Percentiles rank a stretch among this genome's conserved stretches.
phyloP scores from a whole-genome alignment of 129 eudicot species.

The Kitagawia praeruptora region DNA sequence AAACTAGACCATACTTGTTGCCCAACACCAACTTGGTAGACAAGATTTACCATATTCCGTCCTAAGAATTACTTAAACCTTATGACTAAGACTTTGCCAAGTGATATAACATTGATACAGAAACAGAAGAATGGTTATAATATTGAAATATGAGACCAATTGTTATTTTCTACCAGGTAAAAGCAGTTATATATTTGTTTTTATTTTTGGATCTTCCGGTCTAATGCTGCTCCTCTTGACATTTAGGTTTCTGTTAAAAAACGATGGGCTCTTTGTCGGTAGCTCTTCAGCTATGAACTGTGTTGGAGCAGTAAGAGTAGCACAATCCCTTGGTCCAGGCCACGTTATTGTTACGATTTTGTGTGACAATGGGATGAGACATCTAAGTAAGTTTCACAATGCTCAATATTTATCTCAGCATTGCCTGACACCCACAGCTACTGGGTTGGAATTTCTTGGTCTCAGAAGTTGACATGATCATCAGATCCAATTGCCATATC shows the following conservation, averaged over 20 bases:
- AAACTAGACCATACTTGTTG: neutral
- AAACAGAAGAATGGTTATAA: neutral
- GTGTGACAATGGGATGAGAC: conserved; percentile 93
- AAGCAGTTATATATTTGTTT: no score
- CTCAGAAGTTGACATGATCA: neutral
- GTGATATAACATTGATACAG: neutral
- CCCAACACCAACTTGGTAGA: neutral
- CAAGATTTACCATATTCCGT: neutral
- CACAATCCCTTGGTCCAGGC: conserved; percentile 74
- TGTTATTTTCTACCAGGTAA: conserved; percentile 8
- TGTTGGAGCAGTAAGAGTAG: conserved; percentile 86
- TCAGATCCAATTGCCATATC: neutral
- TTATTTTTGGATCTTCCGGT: no score
- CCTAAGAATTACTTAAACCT: neutral
- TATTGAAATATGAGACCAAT: neutral
- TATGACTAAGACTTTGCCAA: neutral
- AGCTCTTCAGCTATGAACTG: conserved; percentile 99
- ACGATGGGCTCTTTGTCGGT: no score
- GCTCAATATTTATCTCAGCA: conserved; percentile 59
- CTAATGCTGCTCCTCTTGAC: no score
- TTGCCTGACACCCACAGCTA: conserved; percentile 58
- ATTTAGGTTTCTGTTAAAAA: no score
- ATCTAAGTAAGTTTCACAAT: conserved; percentile 74
- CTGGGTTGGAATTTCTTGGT: conserved; percentile 66
- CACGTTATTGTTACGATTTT: conserved; percentile 74